These are phyloP conservation scores for Lachnum nothofagi DNA, from an alignment of 2,329 filamentous ascomycete species.

Conservation along the genomic window DNA sequence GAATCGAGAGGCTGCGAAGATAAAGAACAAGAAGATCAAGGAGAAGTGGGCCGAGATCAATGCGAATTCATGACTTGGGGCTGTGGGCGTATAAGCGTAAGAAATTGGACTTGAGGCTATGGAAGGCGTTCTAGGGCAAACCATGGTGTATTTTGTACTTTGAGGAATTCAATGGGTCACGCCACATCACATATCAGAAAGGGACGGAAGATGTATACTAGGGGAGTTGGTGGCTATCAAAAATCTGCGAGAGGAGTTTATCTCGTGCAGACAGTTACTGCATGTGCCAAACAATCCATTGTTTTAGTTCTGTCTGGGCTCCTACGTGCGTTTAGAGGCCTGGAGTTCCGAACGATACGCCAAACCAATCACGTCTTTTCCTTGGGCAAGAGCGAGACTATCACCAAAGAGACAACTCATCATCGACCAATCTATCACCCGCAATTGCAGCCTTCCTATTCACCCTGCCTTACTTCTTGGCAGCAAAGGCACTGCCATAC, in stretches of 20 bases:
- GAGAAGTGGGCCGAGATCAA: conserved; percentile 75
- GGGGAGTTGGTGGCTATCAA: conserved; percentile 4
- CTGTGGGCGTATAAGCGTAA: too few species aligned
- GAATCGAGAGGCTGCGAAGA: conserved; percentile 67
- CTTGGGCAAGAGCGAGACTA: too few species aligned
- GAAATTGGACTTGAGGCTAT: too few species aligned
- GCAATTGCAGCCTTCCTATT: conserved; percentile 17
- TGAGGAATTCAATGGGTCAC: too few species aligned
- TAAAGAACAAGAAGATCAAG: conserved; percentile 69
- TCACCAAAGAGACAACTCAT: too few species aligned
- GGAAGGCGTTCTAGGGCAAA: neutral
- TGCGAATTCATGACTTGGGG: conserved; percentile 55
- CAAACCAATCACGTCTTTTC: neutral
- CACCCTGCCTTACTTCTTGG: conserved; percentile 34
- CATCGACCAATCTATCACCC: neutral
- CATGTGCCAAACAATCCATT: too few species aligned
- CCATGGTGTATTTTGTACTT: too few species aligned
- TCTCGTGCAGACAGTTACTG: neutral
- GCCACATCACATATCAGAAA: conserved; percentile 1
- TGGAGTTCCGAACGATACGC: neutral
- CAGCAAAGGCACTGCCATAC: conserved; percentile 66
- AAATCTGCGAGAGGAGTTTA: conserved; percentile 23
- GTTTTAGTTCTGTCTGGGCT: too few species aligned
- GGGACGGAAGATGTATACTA: conserved; percentile 11
- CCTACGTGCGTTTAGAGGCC: too few species aligned